A percentile compares a stretch with the other conserved stretches of the same genome.
phyloP scores from a whole-genome alignment of 768 basidiomycete genomes.

The Gelatoporia subvermispora region DNA sequence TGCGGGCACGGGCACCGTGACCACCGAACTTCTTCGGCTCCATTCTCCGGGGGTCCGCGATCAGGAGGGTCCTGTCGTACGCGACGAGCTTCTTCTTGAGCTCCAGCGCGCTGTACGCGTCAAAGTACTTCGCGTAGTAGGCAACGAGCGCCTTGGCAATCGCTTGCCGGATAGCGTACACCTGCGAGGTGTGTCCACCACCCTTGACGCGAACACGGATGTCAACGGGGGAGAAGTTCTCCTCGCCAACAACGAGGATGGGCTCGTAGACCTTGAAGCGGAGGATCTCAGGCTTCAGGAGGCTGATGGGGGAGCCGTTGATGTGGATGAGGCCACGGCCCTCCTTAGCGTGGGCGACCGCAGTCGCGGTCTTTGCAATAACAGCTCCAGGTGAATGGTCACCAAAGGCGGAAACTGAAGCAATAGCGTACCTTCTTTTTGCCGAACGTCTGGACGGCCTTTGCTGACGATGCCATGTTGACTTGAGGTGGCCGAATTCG shows the following conservation, averaged over 20 bases:
- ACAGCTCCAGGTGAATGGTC: not conserved
- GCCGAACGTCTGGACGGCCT: slow-evolving; percentile 98
- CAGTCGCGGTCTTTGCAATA: slow-evolving; percentile 80
- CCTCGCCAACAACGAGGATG: slow-evolving; percentile 88
- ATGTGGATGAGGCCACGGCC: slow-evolving; percentile 95
- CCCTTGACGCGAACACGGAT: slow-evolving; percentile 98
- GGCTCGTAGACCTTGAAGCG: slow-evolving; percentile 99
- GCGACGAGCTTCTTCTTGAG: slow-evolving; percentile 97
- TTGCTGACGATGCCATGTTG: slow-evolving; percentile 69
- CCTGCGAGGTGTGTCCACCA: slow-evolving; percentile 98
- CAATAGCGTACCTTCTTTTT: slow-evolving; percentile 87
- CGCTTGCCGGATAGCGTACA: slow-evolving; percentile 98
- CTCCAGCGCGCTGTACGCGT: slow-evolving; percentile 95
- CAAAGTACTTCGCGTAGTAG: slow-evolving; percentile 98
- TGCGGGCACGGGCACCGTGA: slow-evolving; percentile 94
- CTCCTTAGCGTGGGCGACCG: slow-evolving; percentile 94
- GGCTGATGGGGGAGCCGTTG: slow-evolving; percentile 94
- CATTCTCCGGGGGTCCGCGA: slow-evolving; percentile 94
- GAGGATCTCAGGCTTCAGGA: slow-evolving; percentile 92
- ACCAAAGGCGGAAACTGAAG: not conserved
- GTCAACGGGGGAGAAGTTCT: slow-evolving; percentile 82
- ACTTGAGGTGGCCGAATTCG: slow-evolving; percentile 16
- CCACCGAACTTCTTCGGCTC: slow-evolving; percentile 99
- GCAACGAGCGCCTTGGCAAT: slow-evolving; percentile 97
- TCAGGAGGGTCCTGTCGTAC: slow-evolving; percentile 88